Conservation (phyloP, 345 rosid genomes). For the Durio zibethinus region DNA sequence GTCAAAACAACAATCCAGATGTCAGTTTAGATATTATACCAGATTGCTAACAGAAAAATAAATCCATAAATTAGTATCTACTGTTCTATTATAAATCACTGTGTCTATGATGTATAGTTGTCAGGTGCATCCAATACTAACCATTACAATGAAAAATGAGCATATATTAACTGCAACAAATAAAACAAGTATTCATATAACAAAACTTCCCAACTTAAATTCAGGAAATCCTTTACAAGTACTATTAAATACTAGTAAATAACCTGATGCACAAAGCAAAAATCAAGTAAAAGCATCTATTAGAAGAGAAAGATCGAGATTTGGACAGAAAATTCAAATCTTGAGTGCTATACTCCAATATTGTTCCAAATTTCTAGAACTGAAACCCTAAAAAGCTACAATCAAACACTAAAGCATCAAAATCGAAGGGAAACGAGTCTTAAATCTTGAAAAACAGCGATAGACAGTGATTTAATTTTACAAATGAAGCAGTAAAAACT, state of each 20-base stretch:
- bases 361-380: background rate
- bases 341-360: background rate
- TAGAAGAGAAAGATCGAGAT: background rate
- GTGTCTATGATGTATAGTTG: background rate
- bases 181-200: background rate
- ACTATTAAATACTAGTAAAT: background rate
- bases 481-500: constrained; percentile 1
- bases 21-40: constrained; percentile 1
- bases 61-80: background rate
- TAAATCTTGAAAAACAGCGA: background rate
- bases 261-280: background rate
- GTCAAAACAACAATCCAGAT: constrained; percentile 12
- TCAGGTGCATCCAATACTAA: background rate
- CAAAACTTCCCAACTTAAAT: background rate
- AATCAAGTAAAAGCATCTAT: background rate
- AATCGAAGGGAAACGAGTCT: background rate
- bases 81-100: background rate
- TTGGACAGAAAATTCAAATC: background rate
- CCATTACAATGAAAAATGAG: background rate
- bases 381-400: background rate
- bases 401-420: background rate
- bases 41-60: background rate
- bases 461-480: background rate
- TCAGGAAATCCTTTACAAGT: background rate
- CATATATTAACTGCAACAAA: background rate